Percentiles rank a stretch among this genome's conserved stretches.
Evolutionary conservation across 768 basidiomycete genomes (phyloP).

Genomic region (Mycena crocata): DNA sequence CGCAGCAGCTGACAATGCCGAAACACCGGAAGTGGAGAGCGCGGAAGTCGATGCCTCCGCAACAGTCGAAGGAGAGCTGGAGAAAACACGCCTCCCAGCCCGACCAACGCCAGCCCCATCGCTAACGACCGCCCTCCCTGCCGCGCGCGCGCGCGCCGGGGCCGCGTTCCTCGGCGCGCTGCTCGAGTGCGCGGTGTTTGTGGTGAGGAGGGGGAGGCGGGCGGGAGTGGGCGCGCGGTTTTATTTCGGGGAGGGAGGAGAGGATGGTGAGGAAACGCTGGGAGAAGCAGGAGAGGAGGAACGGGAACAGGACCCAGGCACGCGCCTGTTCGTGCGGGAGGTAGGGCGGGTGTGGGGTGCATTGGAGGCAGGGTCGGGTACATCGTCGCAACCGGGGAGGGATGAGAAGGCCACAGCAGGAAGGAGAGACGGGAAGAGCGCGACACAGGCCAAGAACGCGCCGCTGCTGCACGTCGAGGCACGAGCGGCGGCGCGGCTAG

Average conservation of each 20-base stretch:
- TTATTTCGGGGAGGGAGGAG: not conserved
- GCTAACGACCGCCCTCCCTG: conserved; percentile 30
- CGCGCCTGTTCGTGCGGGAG: conserved; percentile 20
- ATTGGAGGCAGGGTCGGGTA: not conserved
- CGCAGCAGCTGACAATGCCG: no score
- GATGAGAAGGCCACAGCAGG: not conserved
- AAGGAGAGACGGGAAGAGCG: not conserved
- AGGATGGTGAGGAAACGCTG: not conserved
- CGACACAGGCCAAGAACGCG: not conserved
- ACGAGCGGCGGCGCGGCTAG: conserved; percentile 16
- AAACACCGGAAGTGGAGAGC: no score
- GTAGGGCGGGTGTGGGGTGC: conserved; percentile 27
- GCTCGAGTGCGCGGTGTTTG: conserved; percentile 31
- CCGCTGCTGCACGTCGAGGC: conserved; percentile 22
- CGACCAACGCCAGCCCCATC: conserved; percentile 8
- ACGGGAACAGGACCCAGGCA: not conserved
- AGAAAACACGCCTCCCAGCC: not conserved
- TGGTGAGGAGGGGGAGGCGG: conserved; percentile 11
- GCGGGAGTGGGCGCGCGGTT: not conserved
- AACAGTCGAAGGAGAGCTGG: no score
- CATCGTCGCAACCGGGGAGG: not conserved
- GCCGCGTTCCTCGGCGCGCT: conserved; percentile 30
- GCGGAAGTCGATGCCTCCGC: no score
- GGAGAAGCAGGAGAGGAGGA: not conserved
- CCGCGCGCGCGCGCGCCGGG: conserved; percentile 27